Evolutionary conservation across 441 rosid genomes (phyloP), one percentile per base, ranked within the genome.

Genomic region (Isatis lusitanica): DNA sequence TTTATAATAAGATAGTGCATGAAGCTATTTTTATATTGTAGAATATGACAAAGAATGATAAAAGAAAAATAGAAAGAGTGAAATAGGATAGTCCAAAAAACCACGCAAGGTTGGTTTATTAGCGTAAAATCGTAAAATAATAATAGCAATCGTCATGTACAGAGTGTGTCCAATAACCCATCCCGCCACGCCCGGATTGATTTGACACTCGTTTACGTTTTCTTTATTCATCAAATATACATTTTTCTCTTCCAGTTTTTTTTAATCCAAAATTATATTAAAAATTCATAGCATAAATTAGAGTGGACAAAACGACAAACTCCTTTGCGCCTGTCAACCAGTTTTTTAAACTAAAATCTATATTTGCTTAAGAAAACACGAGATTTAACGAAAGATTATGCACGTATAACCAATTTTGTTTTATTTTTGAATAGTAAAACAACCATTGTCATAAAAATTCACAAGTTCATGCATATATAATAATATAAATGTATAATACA

Each of bases 161-260:
- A 53, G 57, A 68, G 70, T 68, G 42, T 75, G 42, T 75, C 57
- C 70, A 69, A 64, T 75, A 55, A 75, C 60, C 71, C 79, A 76
- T 63, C 71, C 75, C 79, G 71, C 71, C 71, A 70, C 75, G 79
- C 79, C 79, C 79, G 79, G 64, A 15, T 30, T 76, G 79, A 70
- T 76, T 70, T 70, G 75, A 76, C 79, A 70, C 75, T 70, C 71
- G 7, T 76, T 70, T 62, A 10, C 58, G 48, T 18, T 74, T 58
- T 58, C 8, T 47, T 64, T 15, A 13, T 64, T 43, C 3, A 28
- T 40, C 11, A 21, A n/a, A n/a, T 7, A 31, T 52, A 42, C n/a
- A 10, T 21, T 1, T 16, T 6, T 39, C 9, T 21, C 10, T 50
- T 11, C 6, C 55, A 52, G 4, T 9, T 13, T 39, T 38, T 39